These are phyloP conservation scores for Moesziomyces aphidis DNA, from an alignment of 1,284 basidiomycete species.

Conservation along the genomic window DNA sequence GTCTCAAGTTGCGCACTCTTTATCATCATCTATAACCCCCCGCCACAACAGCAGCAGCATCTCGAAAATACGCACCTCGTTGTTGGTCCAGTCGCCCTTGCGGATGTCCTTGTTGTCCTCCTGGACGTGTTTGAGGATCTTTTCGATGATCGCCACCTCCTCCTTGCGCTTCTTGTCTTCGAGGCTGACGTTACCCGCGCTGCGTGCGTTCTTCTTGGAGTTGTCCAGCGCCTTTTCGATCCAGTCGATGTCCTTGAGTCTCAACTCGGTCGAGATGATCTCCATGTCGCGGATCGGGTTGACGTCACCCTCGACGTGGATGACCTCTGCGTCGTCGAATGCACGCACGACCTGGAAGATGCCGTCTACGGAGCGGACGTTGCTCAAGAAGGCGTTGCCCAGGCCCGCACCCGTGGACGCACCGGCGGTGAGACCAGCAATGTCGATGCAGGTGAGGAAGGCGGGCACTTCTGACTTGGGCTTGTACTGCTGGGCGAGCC, in stretches of 20 bases:
- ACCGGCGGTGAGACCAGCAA: slow-evolving; percentile 94
- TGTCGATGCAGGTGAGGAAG: slow-evolving; percentile 97
- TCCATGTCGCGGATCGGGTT: slow-evolving; percentile 97
- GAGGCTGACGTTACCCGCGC: slow-evolving; percentile 78
- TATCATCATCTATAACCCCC: slow-evolving; percentile 74
- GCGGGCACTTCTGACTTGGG: slow-evolving; percentile 89
- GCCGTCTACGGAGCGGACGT: slow-evolving; percentile 97
- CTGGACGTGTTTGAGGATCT: slow-evolving; percentile 81
- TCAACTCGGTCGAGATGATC: slow-evolving; percentile 83
- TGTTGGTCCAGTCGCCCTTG: slow-evolving; percentile 93
- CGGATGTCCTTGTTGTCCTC: slow-evolving; percentile 91
- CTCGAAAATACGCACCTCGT: slow-evolving; percentile 81
- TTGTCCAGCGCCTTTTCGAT: slow-evolving; percentile 88
- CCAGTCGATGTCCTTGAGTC: slow-evolving; percentile 99
- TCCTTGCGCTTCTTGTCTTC: slow-evolving; percentile 97
- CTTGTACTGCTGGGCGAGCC: slow-evolving; percentile 92
- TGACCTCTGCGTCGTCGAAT: slow-evolving; percentile 98
- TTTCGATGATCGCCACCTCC: slow-evolving; percentile 87
- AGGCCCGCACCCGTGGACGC: slow-evolving; percentile 98
- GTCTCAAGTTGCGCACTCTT: slow-evolving; percentile 74
- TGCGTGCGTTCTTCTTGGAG: slow-evolving; percentile 57
- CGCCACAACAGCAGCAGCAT: slow-evolving; percentile 5
- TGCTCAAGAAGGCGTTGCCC: slow-evolving; percentile 96
- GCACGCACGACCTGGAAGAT: slow-evolving; percentile 99
- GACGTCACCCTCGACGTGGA: slow-evolving; percentile 98